These are phyloP conservation scores for Phlyctochytrium planicorne DNA, from an alignment of 192 early-diverging fungal species.

Conservation along the genomic window DNA sequence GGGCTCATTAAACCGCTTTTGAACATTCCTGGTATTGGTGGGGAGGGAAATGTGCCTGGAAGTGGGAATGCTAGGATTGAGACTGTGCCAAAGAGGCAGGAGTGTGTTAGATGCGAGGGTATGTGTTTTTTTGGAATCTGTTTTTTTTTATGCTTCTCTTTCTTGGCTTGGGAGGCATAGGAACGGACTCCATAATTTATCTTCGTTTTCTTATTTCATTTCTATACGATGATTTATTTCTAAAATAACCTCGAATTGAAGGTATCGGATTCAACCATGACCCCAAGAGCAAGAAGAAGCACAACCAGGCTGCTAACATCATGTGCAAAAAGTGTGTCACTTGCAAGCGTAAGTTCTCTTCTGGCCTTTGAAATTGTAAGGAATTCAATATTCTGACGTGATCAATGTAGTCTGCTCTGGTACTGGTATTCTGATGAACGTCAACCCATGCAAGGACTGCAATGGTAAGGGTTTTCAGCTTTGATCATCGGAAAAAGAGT, in stretches of 20 bases:
- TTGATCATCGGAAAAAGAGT: too few relatives aligned
- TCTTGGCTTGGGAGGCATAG: too few relatives aligned
- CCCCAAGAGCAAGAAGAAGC: constrained; percentile 7
- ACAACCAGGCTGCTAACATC: not conserved
- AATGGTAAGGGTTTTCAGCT: constrained; percentile 4
- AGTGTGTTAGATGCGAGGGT: constrained; percentile 4
- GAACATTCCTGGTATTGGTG: not conserved
- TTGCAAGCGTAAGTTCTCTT: not conserved
- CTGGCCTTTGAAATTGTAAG: not conserved
- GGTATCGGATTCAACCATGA: not conserved
- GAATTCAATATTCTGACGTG: not conserved
- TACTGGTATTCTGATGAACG: constrained; percentile 7
- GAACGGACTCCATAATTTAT: too few relatives aligned
- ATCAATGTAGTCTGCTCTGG: constrained; percentile 6
- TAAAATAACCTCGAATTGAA: too few relatives aligned
- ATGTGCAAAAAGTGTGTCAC: constrained; percentile 5
- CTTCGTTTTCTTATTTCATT: too few relatives aligned
- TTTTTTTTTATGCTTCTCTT: not conserved
- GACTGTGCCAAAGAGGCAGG: constrained; percentile 3
- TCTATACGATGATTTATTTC: too few relatives aligned
- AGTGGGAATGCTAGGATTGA: not conserved
- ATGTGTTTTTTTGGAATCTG: not conserved
- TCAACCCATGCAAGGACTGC: not conserved
- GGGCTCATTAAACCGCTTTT: not conserved
- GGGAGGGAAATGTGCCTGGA: not conserved